Conservation (phyloP, 2,329 filamentous ascomycete species). For the Hypoxylon sp. region DNA sequence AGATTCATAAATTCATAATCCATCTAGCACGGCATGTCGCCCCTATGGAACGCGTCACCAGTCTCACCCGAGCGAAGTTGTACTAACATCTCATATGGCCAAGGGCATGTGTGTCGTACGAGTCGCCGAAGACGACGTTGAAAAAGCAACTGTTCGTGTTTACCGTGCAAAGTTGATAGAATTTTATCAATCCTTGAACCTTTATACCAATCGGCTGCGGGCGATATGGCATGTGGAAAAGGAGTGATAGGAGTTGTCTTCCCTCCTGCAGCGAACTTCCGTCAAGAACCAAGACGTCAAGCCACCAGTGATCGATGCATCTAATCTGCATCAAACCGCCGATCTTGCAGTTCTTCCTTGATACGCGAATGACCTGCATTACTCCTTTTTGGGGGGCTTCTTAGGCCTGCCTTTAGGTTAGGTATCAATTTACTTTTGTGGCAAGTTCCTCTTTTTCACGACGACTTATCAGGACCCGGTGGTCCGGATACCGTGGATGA, state of each 20-base stretch:
- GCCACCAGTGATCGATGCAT: slow-evolving; percentile 3
- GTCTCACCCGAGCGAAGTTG: not conserved
- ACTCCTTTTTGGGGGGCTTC: slow-evolving; percentile 8
- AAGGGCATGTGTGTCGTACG: slow-evolving; percentile 14
- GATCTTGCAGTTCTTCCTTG: slow-evolving; percentile 15
- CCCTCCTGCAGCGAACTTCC: slow-evolving; percentile 13
- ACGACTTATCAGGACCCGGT: slow-evolving; percentile 35
- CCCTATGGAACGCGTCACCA: not conserved
- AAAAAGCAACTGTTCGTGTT: slow-evolving; percentile 19
- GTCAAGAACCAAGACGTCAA: slow-evolving; percentile 14
- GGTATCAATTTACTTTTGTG: slow-evolving; percentile 9
- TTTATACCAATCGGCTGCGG: slow-evolving; percentile 12
- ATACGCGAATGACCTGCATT: slow-evolving; percentile 24
- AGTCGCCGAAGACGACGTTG: slow-evolving; percentile 24
- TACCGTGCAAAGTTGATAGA: not conserved
- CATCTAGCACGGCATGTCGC: not conserved
- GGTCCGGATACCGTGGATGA: slow-evolving; percentile 35
- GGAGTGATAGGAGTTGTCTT: slow-evolving; percentile 2
- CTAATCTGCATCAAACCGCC: slow-evolving; percentile 21
- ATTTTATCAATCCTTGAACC: not conserved
- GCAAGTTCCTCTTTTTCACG: not conserved
- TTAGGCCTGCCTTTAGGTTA: not conserved
- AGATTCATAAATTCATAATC: not conserved
- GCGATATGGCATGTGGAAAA: slow-evolving; percentile 9
- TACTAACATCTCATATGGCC: not conserved